Evolutionary conservation across 116 monocot species (phyloP).

Genomic region (Zostera marina): DNA sequence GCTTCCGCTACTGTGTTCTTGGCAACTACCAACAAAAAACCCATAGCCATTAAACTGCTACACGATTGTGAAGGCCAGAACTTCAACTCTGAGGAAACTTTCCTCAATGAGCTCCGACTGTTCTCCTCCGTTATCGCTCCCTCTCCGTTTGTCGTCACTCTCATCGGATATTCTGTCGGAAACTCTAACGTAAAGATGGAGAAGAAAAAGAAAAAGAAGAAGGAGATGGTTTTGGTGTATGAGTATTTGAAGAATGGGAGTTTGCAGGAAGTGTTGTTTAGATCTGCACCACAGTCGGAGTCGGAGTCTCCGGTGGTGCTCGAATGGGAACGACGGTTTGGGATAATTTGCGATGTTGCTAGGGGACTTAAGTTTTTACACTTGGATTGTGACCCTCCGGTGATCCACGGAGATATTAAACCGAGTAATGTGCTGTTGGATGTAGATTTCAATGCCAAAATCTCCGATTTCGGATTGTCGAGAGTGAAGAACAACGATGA

Average conservation of each 20-base stretch:
- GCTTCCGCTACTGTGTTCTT: slow-evolving; percentile 45
- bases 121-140: slow-evolving; percentile 30
- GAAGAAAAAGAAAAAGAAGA: neutral
- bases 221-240: slow-evolving; percentile 24
- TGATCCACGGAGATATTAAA: slow-evolving; percentile 84
- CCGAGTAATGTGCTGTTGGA: slow-evolving; percentile 77
- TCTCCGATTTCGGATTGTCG: slow-evolving; percentile 73
- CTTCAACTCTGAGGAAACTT: slow-evolving; percentile 7
- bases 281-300: neutral
- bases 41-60: slow-evolving; percentile 32
- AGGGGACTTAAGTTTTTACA: slow-evolving; percentile 58
- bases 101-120: slow-evolving; percentile 37
- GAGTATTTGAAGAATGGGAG: slow-evolving; percentile 49
- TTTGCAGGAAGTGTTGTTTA: slow-evolving; percentile 40
- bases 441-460: slow-evolving; percentile 44
- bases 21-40: slow-evolving; percentile 18
- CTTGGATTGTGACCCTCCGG: slow-evolving; percentile 50
- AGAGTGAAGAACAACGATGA: slow-evolving; percentile 24
- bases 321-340: slow-evolving; percentile 41
- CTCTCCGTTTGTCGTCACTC: slow-evolving; percentile 42
- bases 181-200: neutral
- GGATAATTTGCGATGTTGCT: slow-evolving; percentile 62
- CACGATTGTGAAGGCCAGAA: neutral
- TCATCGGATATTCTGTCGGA: slow-evolving; percentile 35
- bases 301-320: slow-evolving; percentile 8